Base-by-base conservation (phyloP, 768 basidiomycete species). In the Clitopilus passeckerianus region DNA sequence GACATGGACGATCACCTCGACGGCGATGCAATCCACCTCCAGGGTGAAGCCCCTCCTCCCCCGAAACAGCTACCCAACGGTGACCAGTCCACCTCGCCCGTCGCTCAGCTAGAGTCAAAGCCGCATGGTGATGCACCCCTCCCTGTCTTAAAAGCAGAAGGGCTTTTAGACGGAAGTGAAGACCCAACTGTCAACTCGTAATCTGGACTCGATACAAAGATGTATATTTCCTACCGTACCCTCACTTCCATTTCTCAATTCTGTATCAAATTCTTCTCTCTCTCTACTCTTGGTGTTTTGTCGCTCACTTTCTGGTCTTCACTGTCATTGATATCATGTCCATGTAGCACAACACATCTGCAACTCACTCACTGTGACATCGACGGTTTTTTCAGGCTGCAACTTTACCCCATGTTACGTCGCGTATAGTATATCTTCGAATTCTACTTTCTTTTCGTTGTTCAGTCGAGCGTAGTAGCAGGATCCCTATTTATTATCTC, bases 131-230 rank as follows among this genome's bases (percentile, higher is more conserved):
- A 88, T 62, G 78, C 74, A 57, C 79, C 80, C 27, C 75, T 80
- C 60, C 75, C 83, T 5, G 81, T 78, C 10, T 74, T 80, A n/a
- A 76, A 79, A 67, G 80, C 74, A 30, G 88, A 90, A 66, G 86
- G 86, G n/a, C 75, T 89, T 35, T 72, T 86, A 70, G 85, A 89
- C 67, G 71, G 75, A 59, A 87, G 82, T 68, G 87, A 89, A 73
- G 82, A 83, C 69, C 84, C 86, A 8, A 58, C 77, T 64, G 56
- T 67, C 56, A 77, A 75, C 66, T 66, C 60, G 57, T 70, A 64
- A 61, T 54, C 35, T 61, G 55, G 59, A 57, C 54, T 61, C 63
- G 50, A 23, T 60, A 53, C 59, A 55, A 57, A 55, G 44, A 50
- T 61, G 53, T 66, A 59, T 61, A 64, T 60, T 52, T 63, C 60